Conservation (phyloP, 75 land plant genomes). For the Adiantum capillusveneris region DNA sequence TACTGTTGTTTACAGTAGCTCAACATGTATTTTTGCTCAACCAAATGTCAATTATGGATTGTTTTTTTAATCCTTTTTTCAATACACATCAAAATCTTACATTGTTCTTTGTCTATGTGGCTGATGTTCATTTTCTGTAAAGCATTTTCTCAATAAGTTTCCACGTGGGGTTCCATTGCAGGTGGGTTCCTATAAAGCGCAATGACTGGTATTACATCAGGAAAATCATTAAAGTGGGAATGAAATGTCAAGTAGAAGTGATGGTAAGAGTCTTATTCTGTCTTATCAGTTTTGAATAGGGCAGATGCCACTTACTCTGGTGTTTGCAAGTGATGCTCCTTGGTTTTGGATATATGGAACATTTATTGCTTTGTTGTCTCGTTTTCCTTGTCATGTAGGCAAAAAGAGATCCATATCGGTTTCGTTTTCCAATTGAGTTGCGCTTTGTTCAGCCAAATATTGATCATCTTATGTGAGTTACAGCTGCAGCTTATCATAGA, state of each 20-base stretch:
- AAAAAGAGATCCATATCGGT: slow-evolving; percentile 97
- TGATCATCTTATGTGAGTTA: slow-evolving; percentile 82
- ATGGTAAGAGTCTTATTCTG: slow-evolving; percentile 46
- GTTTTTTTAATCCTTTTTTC: neutral
- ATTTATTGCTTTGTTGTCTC: too few relatives aligned
- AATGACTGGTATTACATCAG: slow-evolving; percentile 99
- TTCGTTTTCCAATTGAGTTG: slow-evolving; percentile 93
- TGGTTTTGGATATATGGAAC: neutral
- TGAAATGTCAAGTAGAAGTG: slow-evolving; percentile 86
- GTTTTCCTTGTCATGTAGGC: slow-evolving; percentile 54
- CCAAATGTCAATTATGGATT: neutral
- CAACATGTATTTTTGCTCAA: too few relatives aligned
- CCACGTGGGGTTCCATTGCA: too few relatives aligned
- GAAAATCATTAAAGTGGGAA: slow-evolving; percentile 88
- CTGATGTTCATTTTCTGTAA: too few relatives aligned
- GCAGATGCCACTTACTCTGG: too few relatives aligned
- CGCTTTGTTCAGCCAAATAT: slow-evolving; percentile 93
- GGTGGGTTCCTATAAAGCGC: slow-evolving; percentile 94
- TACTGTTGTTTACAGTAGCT: too few relatives aligned
- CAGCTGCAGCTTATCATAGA: neutral
- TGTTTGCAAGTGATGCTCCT: slow-evolving; percentile 1
- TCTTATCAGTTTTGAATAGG: too few relatives aligned
- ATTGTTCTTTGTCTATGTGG: too few relatives aligned
- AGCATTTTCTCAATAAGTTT: too few relatives aligned
- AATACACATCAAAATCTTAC: neutral